phyloP scores from a whole-genome alignment of 768 basidiomycete species.

The Leucosporidium yakuticum region DNA sequence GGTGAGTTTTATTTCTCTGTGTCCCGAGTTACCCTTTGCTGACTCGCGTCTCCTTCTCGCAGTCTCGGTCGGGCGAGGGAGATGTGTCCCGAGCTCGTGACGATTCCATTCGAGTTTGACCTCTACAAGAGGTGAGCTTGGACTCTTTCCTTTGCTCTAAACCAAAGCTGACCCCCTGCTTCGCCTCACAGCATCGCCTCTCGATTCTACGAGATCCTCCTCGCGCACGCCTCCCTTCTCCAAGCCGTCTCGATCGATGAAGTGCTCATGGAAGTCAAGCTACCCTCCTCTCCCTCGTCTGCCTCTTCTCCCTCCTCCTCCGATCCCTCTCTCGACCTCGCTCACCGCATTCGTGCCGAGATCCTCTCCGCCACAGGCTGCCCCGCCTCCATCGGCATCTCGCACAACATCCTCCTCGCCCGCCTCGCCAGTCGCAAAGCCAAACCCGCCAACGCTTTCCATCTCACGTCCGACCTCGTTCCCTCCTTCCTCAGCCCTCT shows the following conservation, averaged over 20 bases:
- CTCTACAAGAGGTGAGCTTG: slow-evolving; percentile 46
- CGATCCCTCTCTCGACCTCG: slow-evolving; percentile 21
- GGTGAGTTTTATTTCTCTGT: slow-evolving; percentile 48
- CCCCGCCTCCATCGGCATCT: slow-evolving; percentile 70
- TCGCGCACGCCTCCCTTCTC: slow-evolving; percentile 80
- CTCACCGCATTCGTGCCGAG: slow-evolving; percentile 66
- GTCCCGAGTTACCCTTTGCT: not conserved
- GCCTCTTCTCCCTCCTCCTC: not conserved
- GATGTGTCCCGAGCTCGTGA: slow-evolving; percentile 64
- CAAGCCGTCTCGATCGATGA: slow-evolving; percentile 97
- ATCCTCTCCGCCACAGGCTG: slow-evolving; percentile 75
- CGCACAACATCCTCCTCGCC: slow-evolving; percentile 85
- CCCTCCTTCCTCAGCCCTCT: slow-evolving; percentile 58
- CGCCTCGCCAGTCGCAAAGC: slow-evolving; percentile 84
- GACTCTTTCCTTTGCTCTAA: slow-evolving; percentile 27
- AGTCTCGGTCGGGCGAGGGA: slow-evolving; percentile 74
- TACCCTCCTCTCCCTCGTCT: slow-evolving; percentile 46
- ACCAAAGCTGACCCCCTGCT: too few relatives aligned
- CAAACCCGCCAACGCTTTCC: slow-evolving; percentile 82
- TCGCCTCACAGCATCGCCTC: slow-evolving; percentile 55
- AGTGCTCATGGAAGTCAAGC: slow-evolving; percentile 73
- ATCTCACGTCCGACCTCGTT: slow-evolving; percentile 57
- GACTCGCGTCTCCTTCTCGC: slow-evolving; percentile 11
- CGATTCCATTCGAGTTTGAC: slow-evolving; percentile 92
- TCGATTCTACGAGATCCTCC: slow-evolving; percentile 85